Base-by-base conservation (phyloP, 257 asterid species). In the Gentiana macrophylla region DNA sequence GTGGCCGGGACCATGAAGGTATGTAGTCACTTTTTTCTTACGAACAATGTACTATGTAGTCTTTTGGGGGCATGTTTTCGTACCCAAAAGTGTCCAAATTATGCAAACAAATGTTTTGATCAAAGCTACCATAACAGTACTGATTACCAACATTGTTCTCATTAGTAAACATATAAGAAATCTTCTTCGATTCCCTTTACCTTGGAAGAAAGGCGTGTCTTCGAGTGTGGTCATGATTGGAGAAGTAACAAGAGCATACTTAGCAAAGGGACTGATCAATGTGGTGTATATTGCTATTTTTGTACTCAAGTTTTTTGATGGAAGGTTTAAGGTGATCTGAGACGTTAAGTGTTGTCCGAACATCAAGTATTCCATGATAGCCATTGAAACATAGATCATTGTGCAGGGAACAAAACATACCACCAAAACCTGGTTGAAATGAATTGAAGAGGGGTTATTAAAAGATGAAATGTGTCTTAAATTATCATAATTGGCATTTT, bases 281-380 rank as follows among this genome's bases (percentile, higher is more conserved):
- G 80, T 80, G 0, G 79, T 74, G 50, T 78, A 80, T 50, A 83
- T 83, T 0, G 84, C 84, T 0, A 83, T 47, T 56, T 75, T 78
- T 0, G 82, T 75, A 50, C 79, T 63, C 33, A 72, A 10, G 12
- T 66, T 63, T 8, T 52, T 32, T 0, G 45, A 45, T 0, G 88
- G 82, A 37, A 80, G 84, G 62, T 80, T 80, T 55, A 83, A 51
- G 0, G 89, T 81, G 5, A 81, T 60, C 50, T 65, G 73, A 2
- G 75, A 78, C 66, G 62, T 48, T 47, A 78, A 35, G 50, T 59
- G 56, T 10, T 76, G 50, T 9, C 83, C 87, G 13, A 57, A 83
- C 93, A 83, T 83, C 34, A 70, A 48, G 52, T 75, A 75, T 52
- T 85, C 88, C 15, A 74, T 10, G 1, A 74, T 37, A 35, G 77